A percentile compares a stretch with the other conserved stretches of the same genome.
These are phyloP conservation scores for Strobilomyces dryophilus DNA, from an alignment of 768 basidiomycete genomes.

Conservation along the genomic window DNA sequence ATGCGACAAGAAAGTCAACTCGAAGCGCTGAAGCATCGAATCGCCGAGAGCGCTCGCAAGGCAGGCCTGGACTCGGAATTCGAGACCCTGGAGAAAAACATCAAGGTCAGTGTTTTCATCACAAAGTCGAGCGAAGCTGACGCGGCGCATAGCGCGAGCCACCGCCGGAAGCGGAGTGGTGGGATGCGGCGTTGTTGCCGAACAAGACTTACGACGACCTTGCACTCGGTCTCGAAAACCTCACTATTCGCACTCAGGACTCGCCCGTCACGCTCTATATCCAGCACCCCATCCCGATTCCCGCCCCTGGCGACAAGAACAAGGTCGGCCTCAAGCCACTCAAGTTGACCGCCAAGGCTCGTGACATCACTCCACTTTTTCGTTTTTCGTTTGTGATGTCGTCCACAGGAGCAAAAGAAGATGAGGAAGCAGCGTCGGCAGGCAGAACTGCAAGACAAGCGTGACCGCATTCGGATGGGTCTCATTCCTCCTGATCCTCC, in stretches of 20 bases:
- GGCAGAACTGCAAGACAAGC: slow-evolving; percentile 88
- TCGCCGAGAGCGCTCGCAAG: slow-evolving; percentile 88
- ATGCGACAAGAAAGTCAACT: slow-evolving; percentile 73
- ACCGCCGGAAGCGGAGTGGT: slow-evolving; percentile 94
- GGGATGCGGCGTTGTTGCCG: slow-evolving; percentile 86
- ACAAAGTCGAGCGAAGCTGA: neutral
- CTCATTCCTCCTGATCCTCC: slow-evolving; percentile 92
- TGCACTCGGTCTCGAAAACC: slow-evolving; percentile 45
- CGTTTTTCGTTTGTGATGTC: neutral
- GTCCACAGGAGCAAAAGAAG: slow-evolving; percentile 84
- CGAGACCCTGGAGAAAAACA: slow-evolving; percentile 84
- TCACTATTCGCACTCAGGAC: slow-evolving; percentile 61
- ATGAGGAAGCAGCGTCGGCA: slow-evolving; percentile 86
- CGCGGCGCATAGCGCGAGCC: slow-evolving; percentile 57
- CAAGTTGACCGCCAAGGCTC: slow-evolving; percentile 86
- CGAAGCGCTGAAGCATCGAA: slow-evolving; percentile 88
- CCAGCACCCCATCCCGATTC: slow-evolving; percentile 96
- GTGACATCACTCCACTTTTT: neutral
- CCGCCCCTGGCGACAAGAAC: slow-evolving; percentile 83
- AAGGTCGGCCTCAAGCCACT: slow-evolving; percentile 75
- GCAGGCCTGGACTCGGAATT: slow-evolving; percentile 93
- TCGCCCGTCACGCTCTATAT: slow-evolving; percentile 88
- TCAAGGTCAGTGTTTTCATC: slow-evolving; percentile 54
- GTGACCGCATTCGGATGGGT: slow-evolving; percentile 94
- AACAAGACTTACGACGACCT: slow-evolving; percentile 79